Percentiles rank a stretch among this genome's conserved stretches.
phyloP scores from a whole-genome alignment of 257 asterid species.

The Agastache rugosa region DNA sequence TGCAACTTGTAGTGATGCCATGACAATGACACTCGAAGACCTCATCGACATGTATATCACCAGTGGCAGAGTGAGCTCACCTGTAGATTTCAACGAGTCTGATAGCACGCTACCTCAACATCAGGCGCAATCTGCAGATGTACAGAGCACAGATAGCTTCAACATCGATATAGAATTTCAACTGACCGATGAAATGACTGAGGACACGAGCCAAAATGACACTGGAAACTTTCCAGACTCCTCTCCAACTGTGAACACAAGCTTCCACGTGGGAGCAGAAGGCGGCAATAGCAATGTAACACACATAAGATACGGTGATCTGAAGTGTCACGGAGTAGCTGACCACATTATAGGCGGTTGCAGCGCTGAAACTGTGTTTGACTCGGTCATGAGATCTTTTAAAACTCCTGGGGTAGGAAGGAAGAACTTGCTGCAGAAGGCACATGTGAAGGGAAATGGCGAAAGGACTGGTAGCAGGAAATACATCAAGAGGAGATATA shows the following conservation, averaged over 20 bases:
- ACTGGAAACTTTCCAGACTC: slow-evolving; percentile 28
- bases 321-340: slow-evolving; percentile 40
- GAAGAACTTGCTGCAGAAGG: slow-evolving; percentile 16
- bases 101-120: slow-evolving; percentile 34
- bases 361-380: slow-evolving; percentile 22
- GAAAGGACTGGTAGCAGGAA: slow-evolving; percentile 16
- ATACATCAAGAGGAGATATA: slow-evolving; percentile 46
- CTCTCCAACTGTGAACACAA: slow-evolving; percentile 15
- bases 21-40: slow-evolving; percentile 35
- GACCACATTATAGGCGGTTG: slow-evolving; percentile 27
- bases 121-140: slow-evolving; percentile 6
- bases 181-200: slow-evolving; percentile 37
- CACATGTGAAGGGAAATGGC: background rate
- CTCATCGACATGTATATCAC: slow-evolving; percentile 44
- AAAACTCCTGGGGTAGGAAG: background rate
- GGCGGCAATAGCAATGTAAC: slow-evolving; percentile 19
- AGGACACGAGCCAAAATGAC: slow-evolving; percentile 29
- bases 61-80: slow-evolving; percentile 31
- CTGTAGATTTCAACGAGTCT: slow-evolving; percentile 39
- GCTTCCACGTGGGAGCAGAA: slow-evolving; percentile 7
- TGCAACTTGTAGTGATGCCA: slow-evolving; percentile 9
- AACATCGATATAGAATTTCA: slow-evolving; percentile 30
- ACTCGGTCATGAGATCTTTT: slow-evolving; percentile 30
- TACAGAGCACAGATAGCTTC: background rate
- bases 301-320: slow-evolving; percentile 43